These are phyloP conservation scores for Suhomyces atakaporum DNA, from an alignment of 1,139 yeast genomes.

Conservation along the genomic window DNA sequence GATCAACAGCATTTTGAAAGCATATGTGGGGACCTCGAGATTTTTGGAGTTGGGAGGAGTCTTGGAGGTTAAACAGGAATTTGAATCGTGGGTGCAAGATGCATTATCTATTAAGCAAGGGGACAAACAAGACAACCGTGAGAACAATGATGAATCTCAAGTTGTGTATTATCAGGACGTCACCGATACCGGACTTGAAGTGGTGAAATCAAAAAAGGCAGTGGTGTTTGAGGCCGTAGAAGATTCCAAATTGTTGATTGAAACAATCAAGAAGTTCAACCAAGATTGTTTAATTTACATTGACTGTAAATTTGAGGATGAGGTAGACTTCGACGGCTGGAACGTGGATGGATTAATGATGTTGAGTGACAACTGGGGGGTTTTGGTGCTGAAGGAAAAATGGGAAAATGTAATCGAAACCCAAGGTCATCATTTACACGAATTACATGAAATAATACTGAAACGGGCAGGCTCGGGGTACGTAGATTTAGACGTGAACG, in stretches of 20 bases:
- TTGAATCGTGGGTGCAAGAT: neutral
- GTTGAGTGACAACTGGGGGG: neutral
- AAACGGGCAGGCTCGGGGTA: neutral
- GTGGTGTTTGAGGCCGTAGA: neutral
- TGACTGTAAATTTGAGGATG: neutral
- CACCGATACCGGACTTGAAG: neutral
- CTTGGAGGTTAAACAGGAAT: neutral
- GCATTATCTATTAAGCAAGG: neutral
- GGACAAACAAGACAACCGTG: neutral
- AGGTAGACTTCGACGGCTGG: conserved; percentile 9
- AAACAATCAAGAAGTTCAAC: neutral
- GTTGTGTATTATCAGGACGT: neutral
- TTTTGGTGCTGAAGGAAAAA: neutral
- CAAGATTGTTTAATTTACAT: neutral
- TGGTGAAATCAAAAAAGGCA: neutral
- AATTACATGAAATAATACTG: neutral
- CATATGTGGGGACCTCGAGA: neutral
- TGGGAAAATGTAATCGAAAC: neutral
- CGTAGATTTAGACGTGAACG: neutral
- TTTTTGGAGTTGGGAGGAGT: neutral
- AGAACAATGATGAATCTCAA: neutral
- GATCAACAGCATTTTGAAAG: neutral
- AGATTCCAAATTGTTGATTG: neutral
- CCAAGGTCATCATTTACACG: neutral
- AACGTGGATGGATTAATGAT: conserved; percentile 6